A percentile compares a stretch with the other conserved stretches of the same genome.
Evolutionary conservation across 2,329 filamentous ascomycete genomes (phyloP).

Genomic region (Epichloe aotearoae): DNA sequence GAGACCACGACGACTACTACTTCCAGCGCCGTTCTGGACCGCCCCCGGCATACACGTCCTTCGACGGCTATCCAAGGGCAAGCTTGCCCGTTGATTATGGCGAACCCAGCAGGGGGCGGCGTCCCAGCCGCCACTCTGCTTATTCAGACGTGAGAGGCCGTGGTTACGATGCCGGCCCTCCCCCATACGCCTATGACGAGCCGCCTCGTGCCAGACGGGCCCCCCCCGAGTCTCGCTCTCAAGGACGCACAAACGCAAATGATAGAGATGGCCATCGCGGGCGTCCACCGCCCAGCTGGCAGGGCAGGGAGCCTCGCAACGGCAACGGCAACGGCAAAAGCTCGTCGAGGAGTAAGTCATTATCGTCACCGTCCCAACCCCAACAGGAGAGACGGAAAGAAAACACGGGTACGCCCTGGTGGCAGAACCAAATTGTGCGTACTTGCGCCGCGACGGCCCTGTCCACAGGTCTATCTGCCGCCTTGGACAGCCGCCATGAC

Average conservation of each 20-base stretch:
- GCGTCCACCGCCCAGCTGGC: background rate
- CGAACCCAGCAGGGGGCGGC: background rate
- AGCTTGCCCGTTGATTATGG: background rate
- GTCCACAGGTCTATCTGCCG: slow-evolving; percentile 33
- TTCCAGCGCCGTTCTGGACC: background rate
- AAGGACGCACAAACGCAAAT: background rate
- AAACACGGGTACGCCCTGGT: slow-evolving; percentile 14
- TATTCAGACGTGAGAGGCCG: background rate
- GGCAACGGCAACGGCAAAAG: background rate
- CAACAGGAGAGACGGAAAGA: background rate
- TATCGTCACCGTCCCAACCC: background rate
- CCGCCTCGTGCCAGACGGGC: background rate
- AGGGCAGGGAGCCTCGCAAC: background rate
- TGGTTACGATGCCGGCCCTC: background rate
- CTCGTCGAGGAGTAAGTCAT: background rate
- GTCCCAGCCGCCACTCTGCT: background rate
- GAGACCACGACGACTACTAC: background rate
- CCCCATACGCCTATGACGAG: background rate
- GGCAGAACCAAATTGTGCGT: slow-evolving; percentile 24
- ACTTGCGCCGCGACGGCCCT: slow-evolving; percentile 32
- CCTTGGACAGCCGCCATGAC: slow-evolving; percentile 31
- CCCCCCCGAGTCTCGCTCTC: background rate
- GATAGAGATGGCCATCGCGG: background rate
- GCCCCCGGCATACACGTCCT: background rate
- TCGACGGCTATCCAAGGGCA: background rate